Evolutionary conservation across 2,329 filamentous ascomycete genomes (phyloP).

Genomic region (Metarhizium brunneum): DNA sequence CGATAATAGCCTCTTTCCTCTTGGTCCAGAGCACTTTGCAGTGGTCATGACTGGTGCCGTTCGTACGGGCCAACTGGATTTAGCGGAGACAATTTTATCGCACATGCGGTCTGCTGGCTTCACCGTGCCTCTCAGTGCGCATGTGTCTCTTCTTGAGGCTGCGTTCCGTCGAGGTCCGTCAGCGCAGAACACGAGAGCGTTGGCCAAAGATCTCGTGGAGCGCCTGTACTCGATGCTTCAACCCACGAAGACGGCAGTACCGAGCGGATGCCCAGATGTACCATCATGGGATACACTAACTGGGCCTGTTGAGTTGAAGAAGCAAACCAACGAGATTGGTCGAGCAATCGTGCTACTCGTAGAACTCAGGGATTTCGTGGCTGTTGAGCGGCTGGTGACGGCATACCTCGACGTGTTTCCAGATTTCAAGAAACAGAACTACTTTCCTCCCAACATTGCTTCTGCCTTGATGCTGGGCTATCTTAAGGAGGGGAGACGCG

Average conservation of each 20-base stretch:
- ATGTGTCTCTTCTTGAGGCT: conserved; percentile 34
- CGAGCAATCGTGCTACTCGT: conserved; percentile 25
- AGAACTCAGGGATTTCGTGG: conserved; percentile 34
- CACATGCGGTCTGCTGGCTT: conserved; percentile 34
- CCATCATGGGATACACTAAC: conserved; percentile 6
- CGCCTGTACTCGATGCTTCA: conserved; percentile 16
- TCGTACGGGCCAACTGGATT: conserved; percentile 31
- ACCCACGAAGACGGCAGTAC: neutral
- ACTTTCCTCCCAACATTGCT: conserved; percentile 46
- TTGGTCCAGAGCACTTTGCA: conserved; percentile 39
- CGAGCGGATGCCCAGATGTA: neutral
- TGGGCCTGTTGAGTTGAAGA: conserved; percentile 14
- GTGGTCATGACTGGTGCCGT: conserved; percentile 45
- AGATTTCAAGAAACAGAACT: conserved; percentile 18
- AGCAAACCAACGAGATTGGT: conserved; percentile 20
- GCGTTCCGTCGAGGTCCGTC: conserved; percentile 18
- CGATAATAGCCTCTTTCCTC: conserved; percentile 33
- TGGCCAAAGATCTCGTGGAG: conserved; percentile 19
- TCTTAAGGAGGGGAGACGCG: conserved; percentile 45
- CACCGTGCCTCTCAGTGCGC: conserved; percentile 31
- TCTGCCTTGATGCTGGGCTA: conserved; percentile 60
- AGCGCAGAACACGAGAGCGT: conserved; percentile 13
- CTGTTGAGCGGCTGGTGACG: conserved; percentile 47
- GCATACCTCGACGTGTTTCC: conserved; percentile 38
- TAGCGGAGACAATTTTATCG: conserved; percentile 31